Conservation (phyloP, 148 eudicot genomes). For the Cornus suecica region DNA sequence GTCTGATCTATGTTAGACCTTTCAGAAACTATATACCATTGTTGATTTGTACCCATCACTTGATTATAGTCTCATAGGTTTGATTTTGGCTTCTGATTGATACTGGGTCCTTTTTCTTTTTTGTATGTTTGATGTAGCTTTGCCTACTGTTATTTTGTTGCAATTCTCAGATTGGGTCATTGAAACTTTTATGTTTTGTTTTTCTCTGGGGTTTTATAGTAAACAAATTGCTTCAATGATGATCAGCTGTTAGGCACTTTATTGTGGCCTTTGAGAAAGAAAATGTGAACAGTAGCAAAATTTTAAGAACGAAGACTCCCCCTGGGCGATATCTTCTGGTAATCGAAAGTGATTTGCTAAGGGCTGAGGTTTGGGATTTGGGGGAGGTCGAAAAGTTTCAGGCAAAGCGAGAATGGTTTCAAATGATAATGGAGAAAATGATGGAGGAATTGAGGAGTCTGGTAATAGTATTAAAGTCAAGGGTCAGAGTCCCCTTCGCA, state of each 20-base stretch:
- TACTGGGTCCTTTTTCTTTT: no score
- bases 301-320: not conserved
- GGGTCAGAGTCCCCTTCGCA: constrained; percentile 33
- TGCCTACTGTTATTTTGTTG: not conserved
- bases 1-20: not conserved
- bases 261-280: not conserved
- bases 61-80: no score
- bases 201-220: not conserved
- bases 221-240: not conserved
- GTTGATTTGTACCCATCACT: not conserved
- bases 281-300: not conserved
- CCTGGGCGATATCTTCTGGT: not conserved
- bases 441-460: constrained; percentile 38
- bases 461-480: constrained; percentile 28
- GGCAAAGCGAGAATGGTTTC: constrained; percentile 32
- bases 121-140: no score
- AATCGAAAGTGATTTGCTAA: not conserved
- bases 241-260: not conserved
- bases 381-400: no score
- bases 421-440: constrained; percentile 26
- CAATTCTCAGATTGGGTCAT: not conserved
- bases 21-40: not conserved
- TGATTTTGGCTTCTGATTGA: not conserved
- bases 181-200: not conserved
- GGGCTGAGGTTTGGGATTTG: not conserved